Conservation (phyloP, 1,139 yeast genomes). For the Debaryomyces subglobosus region DNA sequence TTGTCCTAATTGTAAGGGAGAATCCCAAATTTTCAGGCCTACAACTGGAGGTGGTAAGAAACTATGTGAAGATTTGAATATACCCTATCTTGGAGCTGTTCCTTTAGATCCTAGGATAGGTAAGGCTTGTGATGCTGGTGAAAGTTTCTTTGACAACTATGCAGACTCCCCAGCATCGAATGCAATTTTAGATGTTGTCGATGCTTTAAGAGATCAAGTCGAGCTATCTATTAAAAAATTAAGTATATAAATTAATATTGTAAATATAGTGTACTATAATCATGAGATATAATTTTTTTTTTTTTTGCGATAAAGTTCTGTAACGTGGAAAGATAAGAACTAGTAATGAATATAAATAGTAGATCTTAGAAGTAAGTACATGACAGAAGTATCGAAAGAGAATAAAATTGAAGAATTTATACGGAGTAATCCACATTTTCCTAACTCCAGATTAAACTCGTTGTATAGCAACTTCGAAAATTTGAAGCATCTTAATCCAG, state of each 20-base stretch:
- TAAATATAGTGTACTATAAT: conserved; percentile 5
- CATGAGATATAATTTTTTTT: background rate
- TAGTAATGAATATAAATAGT: background rate
- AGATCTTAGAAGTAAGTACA: background rate
- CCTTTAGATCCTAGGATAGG: conserved; percentile 97
- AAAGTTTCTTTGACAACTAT: conserved; percentile 75
- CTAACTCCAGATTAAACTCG: conserved; percentile 57
- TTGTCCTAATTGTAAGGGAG: conserved; percentile 91
- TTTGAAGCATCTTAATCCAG: conserved; percentile 57
- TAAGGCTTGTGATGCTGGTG: conserved; percentile 85
- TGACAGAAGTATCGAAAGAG: background rate
- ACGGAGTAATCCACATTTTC: conserved; percentile 34
- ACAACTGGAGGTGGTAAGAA: conserved; percentile 96
- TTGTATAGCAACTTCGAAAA: conserved; percentile 63
- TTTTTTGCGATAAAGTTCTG: background rate
- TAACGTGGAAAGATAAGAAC: background rate
- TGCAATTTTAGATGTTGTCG: conserved; percentile 85
- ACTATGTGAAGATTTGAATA: conserved; percentile 73
- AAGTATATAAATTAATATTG: conserved; percentile 13
- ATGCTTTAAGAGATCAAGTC: conserved; percentile 52
- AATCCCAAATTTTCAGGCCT: conserved; percentile 87
- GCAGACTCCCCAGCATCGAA: conserved; percentile 94
- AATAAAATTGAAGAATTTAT: conserved; percentile 19
- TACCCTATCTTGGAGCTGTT: conserved; percentile 85
- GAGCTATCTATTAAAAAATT: conserved; percentile 29